phyloP scores from a whole-genome alignment of 345 rosid species.

The Rhizophora mangle region DNA sequence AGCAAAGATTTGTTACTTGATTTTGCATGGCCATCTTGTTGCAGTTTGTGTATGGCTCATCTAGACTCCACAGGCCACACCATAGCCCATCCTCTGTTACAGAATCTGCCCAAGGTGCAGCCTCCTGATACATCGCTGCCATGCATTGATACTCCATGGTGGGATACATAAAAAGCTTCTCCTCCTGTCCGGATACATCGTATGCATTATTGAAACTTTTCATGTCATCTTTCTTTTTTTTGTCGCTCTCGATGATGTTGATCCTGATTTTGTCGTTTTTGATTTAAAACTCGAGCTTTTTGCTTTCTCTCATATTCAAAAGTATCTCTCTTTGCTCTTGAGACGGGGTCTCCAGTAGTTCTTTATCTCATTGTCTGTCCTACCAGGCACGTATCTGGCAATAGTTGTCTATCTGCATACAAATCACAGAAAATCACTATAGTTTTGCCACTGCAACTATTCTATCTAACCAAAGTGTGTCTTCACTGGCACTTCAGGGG shows the following conservation, averaged over 20 bases:
- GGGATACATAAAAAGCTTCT: neutral
- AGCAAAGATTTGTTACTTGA: no score
- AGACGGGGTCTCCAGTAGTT: neutral
- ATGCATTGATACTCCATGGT: neutral
- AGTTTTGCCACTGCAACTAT: neutral
- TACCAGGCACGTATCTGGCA: neutral
- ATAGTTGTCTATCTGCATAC: neutral
- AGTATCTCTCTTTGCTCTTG: neutral
- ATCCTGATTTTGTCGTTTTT: no score
- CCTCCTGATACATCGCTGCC: neutral
- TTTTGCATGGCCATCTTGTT: neutral
- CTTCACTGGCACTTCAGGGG: no score
- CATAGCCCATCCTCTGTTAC: neutral
- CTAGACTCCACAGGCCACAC: constrained; percentile 20
- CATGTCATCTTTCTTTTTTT: neutral
- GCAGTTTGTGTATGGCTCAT: neutral
- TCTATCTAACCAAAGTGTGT: neutral
- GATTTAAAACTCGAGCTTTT: neutral
- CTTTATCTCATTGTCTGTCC: neutral
- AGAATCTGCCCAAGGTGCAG: neutral
- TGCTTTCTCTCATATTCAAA: neutral
- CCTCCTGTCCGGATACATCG: neutral
- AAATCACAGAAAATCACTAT: neutral
- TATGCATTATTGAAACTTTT: neutral
- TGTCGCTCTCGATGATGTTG: neutral